A percentile compares a stretch with the other conserved stretches of the same genome.
phyloP scores from a whole-genome alignment of 257 asterid species.

The Anisodus tanguticus region DNA sequence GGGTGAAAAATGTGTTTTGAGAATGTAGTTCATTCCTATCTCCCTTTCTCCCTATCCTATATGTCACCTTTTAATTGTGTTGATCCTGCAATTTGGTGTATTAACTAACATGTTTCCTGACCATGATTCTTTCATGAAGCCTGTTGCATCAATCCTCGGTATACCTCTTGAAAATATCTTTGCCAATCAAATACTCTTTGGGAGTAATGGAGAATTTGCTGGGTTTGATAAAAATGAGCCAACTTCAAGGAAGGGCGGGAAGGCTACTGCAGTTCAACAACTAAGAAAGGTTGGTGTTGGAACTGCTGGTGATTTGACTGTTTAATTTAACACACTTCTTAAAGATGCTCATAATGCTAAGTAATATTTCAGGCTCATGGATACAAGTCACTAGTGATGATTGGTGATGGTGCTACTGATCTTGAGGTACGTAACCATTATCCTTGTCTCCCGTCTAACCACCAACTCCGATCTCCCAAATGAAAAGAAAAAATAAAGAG shows the following conservation, averaged over 20 bases:
- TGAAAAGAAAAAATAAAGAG: neutral
- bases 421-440: constrained; percentile 65
- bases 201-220: constrained; percentile 73
- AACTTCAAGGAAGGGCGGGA: constrained; percentile 93
- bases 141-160: constrained; percentile 81
- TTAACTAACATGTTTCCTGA: constrained; percentile 22
- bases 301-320: neutral
- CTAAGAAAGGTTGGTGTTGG: constrained; percentile 65
- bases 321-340: constrained; percentile 10
- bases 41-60: neutral
- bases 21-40: neutral
- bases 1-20: neutral
- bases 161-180: constrained; percentile 68
- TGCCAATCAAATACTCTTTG: constrained; percentile 81
- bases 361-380: constrained; percentile 55
- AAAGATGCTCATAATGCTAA: constrained; percentile 12
- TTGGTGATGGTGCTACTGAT: constrained; percentile 99
- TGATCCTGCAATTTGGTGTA: neutral
- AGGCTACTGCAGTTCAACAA: constrained; percentile 82
- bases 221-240: constrained; percentile 83
- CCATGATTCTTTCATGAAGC: constrained; percentile 47
- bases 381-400: constrained; percentile 76
- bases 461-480: neutral
- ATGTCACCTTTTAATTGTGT: neutral
- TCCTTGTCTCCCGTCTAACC: neutral